Conservation (phyloP, 371 early-diverging fungal species). For the Haplosporangium sp. region DNA sequence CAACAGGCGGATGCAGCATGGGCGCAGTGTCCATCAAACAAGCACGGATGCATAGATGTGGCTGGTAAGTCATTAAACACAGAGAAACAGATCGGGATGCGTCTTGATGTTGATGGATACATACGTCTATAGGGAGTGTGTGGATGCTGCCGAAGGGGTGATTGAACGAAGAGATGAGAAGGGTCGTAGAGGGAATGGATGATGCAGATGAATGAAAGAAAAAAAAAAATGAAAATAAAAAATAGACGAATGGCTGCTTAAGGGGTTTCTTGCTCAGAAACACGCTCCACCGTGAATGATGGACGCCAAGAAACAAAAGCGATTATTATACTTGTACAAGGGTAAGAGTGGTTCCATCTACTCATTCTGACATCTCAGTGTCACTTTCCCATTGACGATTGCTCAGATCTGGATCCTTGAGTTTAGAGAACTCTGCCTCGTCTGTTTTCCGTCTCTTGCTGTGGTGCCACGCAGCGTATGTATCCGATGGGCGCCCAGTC, state of each 20-base stretch:
- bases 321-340: not conserved
- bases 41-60: too few relatives aligned
- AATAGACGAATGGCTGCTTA: not conserved
- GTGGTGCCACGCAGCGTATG: conserved; percentile 44
- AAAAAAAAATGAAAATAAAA: not conserved
- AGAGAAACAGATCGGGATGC: not conserved
- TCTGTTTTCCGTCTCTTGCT: conserved; percentile 47
- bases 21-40: too few relatives aligned
- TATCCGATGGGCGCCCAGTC: conserved; percentile 43
- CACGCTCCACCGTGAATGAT: not conserved
- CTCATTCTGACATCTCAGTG: conserved; percentile 41
- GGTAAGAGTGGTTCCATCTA: not conserved
- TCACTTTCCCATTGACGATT: conserved; percentile 23
- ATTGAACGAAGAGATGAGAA: not conserved
- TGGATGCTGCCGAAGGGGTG: not conserved
- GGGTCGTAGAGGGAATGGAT: not conserved
- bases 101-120: not conserved
- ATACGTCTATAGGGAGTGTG: too few relatives aligned
- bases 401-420: conserved; percentile 17
- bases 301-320: not conserved
- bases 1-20: too few relatives aligned
- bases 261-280: not conserved
- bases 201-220: not conserved
- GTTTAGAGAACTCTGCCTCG: conserved; percentile 25
- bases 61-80: not conserved